These are phyloP conservation scores for Solanum chmielewskii DNA, from an alignment of 257 asterid species.

Conservation along the genomic window DNA sequence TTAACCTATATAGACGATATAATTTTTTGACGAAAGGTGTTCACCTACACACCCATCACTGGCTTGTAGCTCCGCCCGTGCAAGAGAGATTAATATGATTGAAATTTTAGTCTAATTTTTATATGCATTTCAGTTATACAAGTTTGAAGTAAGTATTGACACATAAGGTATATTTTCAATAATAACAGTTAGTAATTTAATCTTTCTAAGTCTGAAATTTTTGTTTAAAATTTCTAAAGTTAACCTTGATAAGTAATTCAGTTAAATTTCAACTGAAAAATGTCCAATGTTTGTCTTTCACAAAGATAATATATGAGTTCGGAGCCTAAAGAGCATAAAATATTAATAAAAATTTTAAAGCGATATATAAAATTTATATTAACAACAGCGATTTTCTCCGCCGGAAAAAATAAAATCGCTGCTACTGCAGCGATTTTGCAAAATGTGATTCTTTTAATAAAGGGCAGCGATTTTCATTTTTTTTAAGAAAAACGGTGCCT, in stretches of 20 bases:
- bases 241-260: background rate
- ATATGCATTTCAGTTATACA: background rate
- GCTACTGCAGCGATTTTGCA: too few relatives aligned
- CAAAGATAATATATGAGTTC: too few relatives aligned
- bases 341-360: too few relatives aligned
- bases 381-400: too few relatives aligned
- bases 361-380: too few relatives aligned
- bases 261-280: background rate
- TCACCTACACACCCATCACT: too few relatives aligned
- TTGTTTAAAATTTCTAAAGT: background rate
- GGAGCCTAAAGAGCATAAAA: too few relatives aligned
- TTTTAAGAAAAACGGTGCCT: too few relatives aligned
- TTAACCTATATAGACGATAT: accelerated
- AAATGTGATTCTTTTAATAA: too few relatives aligned
- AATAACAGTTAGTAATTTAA: background rate
- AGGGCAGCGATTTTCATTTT: too few relatives aligned
- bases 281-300: background rate
- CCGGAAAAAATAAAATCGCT: too few relatives aligned
- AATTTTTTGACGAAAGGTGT: accelerated
- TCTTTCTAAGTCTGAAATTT: background rate
- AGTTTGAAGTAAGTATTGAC: background rate
- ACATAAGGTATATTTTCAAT: background rate
- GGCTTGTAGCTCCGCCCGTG: too few relatives aligned
- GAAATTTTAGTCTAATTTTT: background rate
- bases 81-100: background rate